Base-by-base conservation (phyloP, 164 flowering plant species). In the grape (Vitis vinifera) region DNA sequence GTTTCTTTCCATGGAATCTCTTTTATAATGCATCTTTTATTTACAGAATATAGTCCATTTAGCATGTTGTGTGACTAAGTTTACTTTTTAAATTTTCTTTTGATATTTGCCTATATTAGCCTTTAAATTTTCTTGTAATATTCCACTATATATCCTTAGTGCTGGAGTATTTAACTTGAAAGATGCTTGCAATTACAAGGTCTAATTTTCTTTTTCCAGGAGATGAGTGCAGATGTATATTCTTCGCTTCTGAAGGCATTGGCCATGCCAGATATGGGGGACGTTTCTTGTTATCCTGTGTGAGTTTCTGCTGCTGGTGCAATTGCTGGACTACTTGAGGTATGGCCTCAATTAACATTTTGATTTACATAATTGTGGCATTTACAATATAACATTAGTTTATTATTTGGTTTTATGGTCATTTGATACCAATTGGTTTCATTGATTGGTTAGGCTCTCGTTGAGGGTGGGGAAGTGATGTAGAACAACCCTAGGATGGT, bases 271-370 rank as follows among this genome's bases (percentile, higher is more conserved):
- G 87, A 91, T 77, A 59, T 67, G 19, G 82, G 63, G 27, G 82
- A 82, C 62, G 63, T 74, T 70, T 83, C 89, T 57, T 88, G 83
- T 71, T 88, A 88, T 78, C 93, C 94, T 78, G 94, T 92, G 59
- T 84, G 91, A 29, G 83, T 73, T 66, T 86, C 93, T 68, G 92
- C 94, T 77, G 97, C 91, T 69, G 97, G 91, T 53, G 92, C 97
- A 50, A 81, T 92, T 71, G 68, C 81, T 30, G 78, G 67, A 65
- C 90, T 92, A 69, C 89, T 92, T 79, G 93, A 87, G 62, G 95
- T 90, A 76, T 65, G 74, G 48, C 16, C n/a, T 15, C 15, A 49
- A 13, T 56, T 15, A 59, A n/a, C 23, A 4, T 8, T 60, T 52
- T 53, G 15, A 14, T 48, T 50, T 66, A 49, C 27, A 16, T 23